Evolutionary conservation across 225 moss, liverwort and hornwort species (phyloP), one percentile per base, ranked within the genome.

Genomic region (Sphagnum contortum): DNA sequence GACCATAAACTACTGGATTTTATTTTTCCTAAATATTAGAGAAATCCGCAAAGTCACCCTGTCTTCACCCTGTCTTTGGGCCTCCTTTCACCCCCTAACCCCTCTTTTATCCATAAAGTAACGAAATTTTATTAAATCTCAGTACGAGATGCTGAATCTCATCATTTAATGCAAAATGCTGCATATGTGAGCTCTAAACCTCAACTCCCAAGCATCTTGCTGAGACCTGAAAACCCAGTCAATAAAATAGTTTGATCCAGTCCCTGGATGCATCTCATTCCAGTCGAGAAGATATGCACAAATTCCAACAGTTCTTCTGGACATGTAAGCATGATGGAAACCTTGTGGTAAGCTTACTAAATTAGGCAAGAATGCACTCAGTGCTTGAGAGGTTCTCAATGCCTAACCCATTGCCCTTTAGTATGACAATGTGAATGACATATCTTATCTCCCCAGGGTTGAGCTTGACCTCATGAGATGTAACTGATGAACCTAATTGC

Each of bases 171-270:
- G n/a, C n/a, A n/a, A n/a, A n/a, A 44, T 92, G 73, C 67, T 93
- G 92, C 93, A 93, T 98, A 61, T 98, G 96, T 5, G 96, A 98
- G 69, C 81, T 91, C 67, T 98, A 98, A 4, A 98, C 96, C 49
- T 98, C 92, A 0, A 29, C 96, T 72, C 2, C 96, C 95, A 0
- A 96, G 77, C 4, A 96, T 70, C 67, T 96, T 96, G 70, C 92
- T 96, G 2, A 96, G 71, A 3, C 92, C 92, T 45, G 95, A 90
- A 63, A 81, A 96, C n/a, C 95, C 95, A 12, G 95, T 96, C 60
- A 92, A 52, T 64, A 96, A 92, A 49, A 96, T 96, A 48, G 95
- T 90, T 71, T 96, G 95, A 74, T 96, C 92, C 3, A 92, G 57
- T 29, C 95, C 75, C 63, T 96, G 95, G 48, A 96, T 96, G 73